Evolutionary conservation across 106 monocot species (phyloP).

Genomic region (Amphibolis antarctica): DNA sequence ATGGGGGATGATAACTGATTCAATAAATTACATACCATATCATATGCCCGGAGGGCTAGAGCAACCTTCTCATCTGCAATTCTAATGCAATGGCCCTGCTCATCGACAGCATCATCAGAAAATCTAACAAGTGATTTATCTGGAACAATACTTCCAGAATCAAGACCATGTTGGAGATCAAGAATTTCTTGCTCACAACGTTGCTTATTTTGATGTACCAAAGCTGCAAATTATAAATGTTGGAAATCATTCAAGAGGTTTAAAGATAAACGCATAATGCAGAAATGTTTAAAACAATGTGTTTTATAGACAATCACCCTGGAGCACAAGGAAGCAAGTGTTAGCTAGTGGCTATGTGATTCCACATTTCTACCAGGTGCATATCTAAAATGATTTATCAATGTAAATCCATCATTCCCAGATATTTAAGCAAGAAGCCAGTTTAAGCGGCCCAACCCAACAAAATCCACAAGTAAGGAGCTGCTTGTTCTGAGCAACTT

Average conservation of each 20-base stretch:
- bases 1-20: background rate
- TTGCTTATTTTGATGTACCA: slow-evolving; percentile 71
- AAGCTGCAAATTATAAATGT: slow-evolving; percentile 25
- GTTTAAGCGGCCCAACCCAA: too few species aligned
- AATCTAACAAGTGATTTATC: slow-evolving; percentile 59
- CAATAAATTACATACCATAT: slow-evolving; percentile 45
- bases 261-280: background rate
- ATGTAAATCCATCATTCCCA: too few species aligned
- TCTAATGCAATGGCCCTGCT: slow-evolving; percentile 75
- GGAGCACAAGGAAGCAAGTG: too few species aligned
- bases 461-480: too few species aligned
- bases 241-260: background rate
- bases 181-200: slow-evolving; percentile 84
- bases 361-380: too few species aligned
- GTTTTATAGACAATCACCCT: too few species aligned
- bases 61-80: slow-evolving; percentile 94
- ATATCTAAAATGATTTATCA: too few species aligned
- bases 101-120: slow-evolving; percentile 88
- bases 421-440: too few species aligned
- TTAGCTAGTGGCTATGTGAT: too few species aligned
- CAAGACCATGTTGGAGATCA: slow-evolving; percentile 51
- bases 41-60: slow-evolving; percentile 76
- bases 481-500: too few species aligned
- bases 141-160: slow-evolving; percentile 42
- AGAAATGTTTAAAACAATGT: background rate